Evolutionary conservation across 2,329 filamentous ascomycete genomes (phyloP), one percentile per base, ranked within the genome.

Genomic region (Neophaeococcomyces mojaviensis): DNA sequence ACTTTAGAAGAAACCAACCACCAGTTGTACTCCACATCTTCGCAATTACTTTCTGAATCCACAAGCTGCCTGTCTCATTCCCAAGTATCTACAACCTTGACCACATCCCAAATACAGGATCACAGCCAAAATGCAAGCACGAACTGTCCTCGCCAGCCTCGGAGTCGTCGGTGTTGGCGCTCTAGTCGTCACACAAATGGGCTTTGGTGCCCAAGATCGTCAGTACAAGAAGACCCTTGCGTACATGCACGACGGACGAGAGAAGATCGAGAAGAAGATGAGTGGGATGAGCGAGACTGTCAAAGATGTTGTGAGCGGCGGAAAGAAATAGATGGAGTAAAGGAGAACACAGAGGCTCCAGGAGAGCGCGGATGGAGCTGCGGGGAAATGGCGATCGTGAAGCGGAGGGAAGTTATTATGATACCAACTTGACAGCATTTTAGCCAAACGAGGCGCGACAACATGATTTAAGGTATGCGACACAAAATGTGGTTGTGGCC

Each of bases 231-330:
- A 55, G 43, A 55, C 55, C 1, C 43, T 57, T 15, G 42, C 50
- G 39, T 57, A 57, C 48, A 57, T 57, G 55, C 55, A 57, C 35
- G 51, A 57, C 20, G 55, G 50, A 8, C 38, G 54, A 33, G 55
- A 57, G 2, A 44, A 44, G 20, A 36, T 44, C 20, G 32, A n/a
- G 10, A 44, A 44, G 41, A 44, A 44, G 20, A 36, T 44, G 41
- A 26, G 15, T 9, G 19, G 37, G 10, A 15, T 15, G 16, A 16
- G 36, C 20, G 6, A 12, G 8, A 18, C 18, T 22, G 41, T 44
- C 32, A 28, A 20, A 10, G 15, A 18, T 30, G 22, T 20, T 36
- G 41, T 44, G 20, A 24, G 22, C 9, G 15, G 22, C 9, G 19
- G 32, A 32, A 44, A 44, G 41, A 44, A 44, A 37, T 44, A 31